Evolutionary conservation across 441 rosid genomes (phyloP).

Genomic region (Corymbia calophylla): DNA sequence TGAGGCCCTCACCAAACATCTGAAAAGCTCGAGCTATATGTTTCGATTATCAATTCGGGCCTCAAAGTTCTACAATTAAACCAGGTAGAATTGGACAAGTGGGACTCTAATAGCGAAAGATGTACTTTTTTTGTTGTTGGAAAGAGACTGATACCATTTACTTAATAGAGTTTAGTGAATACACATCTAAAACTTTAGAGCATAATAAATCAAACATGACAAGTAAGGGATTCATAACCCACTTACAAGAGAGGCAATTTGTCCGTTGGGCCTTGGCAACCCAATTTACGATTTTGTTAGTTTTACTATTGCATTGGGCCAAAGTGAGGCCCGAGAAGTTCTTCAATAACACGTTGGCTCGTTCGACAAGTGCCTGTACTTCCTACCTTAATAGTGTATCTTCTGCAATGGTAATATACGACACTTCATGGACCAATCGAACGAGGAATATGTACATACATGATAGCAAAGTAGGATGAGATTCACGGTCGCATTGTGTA

Average conservation of each 20-base stretch:
- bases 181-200: too few relatives aligned
- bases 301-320: too few relatives aligned
- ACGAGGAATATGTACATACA: neutral
- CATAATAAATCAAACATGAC: too few relatives aligned
- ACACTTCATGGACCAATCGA: neutral
- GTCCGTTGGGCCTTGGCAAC: too few relatives aligned
- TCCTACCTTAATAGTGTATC: neutral
- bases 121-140: neutral
- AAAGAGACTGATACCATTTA: too few relatives aligned
- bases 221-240: too few relatives aligned
- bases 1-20: neutral
- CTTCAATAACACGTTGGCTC: too few relatives aligned
- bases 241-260: too few relatives aligned
- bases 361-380: too few relatives aligned
- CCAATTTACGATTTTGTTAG: too few relatives aligned
- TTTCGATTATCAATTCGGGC: neutral
- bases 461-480: neutral
- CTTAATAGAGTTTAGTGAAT: too few relatives aligned
- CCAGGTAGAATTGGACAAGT: neutral
- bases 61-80: neutral
- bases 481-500: neutral
- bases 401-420: neutral
- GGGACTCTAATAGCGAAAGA: neutral
- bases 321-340: too few relatives aligned
- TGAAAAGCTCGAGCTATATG: neutral